These are phyloP conservation scores for Suhomyces ambrosiae DNA, from an alignment of 1,139 yeast genomes.

Conservation along the genomic window DNA sequence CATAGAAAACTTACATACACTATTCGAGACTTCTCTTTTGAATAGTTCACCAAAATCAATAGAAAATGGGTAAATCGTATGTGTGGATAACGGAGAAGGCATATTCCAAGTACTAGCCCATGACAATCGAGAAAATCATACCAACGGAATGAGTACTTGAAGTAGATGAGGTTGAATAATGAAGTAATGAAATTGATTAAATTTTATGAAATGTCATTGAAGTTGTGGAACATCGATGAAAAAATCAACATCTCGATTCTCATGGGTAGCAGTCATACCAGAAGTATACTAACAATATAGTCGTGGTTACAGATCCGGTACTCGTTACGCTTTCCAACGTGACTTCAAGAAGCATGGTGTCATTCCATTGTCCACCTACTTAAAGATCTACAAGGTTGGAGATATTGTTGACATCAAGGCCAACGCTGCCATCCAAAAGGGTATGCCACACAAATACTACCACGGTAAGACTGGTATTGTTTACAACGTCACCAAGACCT, in stretches of 20 bases:
- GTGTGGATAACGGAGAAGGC: slow-evolving; percentile 26
- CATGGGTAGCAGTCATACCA: not conserved
- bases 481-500: slow-evolving; percentile 96
- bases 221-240: too few relatives aligned
- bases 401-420: slow-evolving; percentile 99
- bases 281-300: slow-evolving; percentile 38
- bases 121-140: not conserved
- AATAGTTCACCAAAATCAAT: slow-evolving; percentile 30
- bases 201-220: too few relatives aligned
- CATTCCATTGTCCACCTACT: slow-evolving; percentile 92
- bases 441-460: slow-evolving; percentile 99
- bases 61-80: slow-evolving; percentile 82
- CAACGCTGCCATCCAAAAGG: slow-evolving; percentile 98
- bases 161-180: too few relatives aligned
- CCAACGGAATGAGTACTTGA: too few relatives aligned
- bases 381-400: slow-evolving; percentile 97
- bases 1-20: slow-evolving; percentile 10
- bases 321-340: slow-evolving; percentile 99
- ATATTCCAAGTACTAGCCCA: not conserved
- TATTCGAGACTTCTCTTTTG: slow-evolving; percentile 15
- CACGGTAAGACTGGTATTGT: slow-evolving; percentile 99
- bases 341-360: slow-evolving; percentile 98
- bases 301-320: slow-evolving; percentile 99
- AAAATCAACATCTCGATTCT: not conserved
- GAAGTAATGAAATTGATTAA: not conserved